phyloP scores from a whole-genome alignment of 352 stramenopile species.

The Pythium guiyangense region DNA sequence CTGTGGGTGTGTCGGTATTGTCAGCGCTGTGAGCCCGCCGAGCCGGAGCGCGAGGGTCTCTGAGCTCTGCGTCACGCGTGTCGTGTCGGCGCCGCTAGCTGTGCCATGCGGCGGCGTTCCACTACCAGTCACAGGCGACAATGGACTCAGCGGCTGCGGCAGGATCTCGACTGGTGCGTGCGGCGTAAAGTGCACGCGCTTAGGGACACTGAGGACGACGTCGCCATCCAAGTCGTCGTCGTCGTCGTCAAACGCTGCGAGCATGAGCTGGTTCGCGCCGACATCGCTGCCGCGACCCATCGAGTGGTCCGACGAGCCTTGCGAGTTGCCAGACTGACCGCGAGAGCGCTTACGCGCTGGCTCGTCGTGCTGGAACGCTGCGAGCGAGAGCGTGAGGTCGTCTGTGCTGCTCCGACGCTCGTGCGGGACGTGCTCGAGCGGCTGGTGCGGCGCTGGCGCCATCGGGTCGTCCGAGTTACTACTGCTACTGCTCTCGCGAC shows the following conservation, averaged over 20 bases:
- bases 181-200: constrained; percentile 19
- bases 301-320: constrained; percentile 49
- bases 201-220: neutral
- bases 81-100: neutral
- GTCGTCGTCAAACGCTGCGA: neutral
- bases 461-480: constrained; percentile 31
- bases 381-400: constrained; percentile 23
- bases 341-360: constrained; percentile 41
- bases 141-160: neutral
- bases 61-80: neutral
- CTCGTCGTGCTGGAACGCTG: constrained; percentile 15
- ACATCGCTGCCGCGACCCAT: constrained; percentile 6
- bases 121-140: neutral
- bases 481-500: constrained; percentile 19
- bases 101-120: neutral
- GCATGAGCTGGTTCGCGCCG: neutral
- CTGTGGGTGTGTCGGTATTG: constrained; percentile 7
- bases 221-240: constrained; percentile 10
- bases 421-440: constrained; percentile 11
- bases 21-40: constrained; percentile 6
- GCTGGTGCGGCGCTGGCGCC: constrained; percentile 16
- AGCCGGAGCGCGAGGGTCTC: constrained; percentile 4
- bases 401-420: constrained; percentile 23
- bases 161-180: constrained; percentile 18
- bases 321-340: constrained; percentile 46